Evolutionary conservation across 176 grass and related monocot genomes (phyloP), one percentile per base, ranked within the genome.

Genomic region (Miscanthus lutarioriparius): DNA sequence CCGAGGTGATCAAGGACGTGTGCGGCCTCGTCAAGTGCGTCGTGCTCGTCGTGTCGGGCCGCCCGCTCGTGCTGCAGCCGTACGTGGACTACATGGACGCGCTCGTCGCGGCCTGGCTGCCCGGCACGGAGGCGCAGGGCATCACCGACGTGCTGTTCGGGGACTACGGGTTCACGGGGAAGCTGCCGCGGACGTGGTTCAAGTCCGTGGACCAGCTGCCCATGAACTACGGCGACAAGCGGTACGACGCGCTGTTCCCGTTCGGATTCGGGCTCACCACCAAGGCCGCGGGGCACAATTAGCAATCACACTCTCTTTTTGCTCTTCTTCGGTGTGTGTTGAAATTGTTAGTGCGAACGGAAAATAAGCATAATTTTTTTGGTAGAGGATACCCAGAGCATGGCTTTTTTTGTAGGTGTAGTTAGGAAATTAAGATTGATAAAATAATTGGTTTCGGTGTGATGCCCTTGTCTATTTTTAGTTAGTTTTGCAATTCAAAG

Each of bases 171-270:
- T 97, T 97, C 78, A 82, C 86, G 0, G 92, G 95, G 16, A 97
- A 94, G 74, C 89, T 92, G 65, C 86, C 90, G 0, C n/a, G 92
- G 38, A 97, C 92, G 23, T 97, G 95, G 95, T 94, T 97, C 92
- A 97, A 90, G 77, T 86, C 90, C 0, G 92, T 97, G 11, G 86
- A 92, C 51, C 95, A 97, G 81, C 90, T 97, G 56, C 95, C 95
- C 0, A 92, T 97, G 94, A 97, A 94, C 72, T 67, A 85, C 49
- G 92, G 94, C 5, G 94, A 97, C 71, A 67, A 73, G 82, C 73
- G 81, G 22, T 97, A 97, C 69, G 83, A 92, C 48, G 84, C 92
- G 32, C 74, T 97, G 15, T 97, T 94, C 75, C 90, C 90, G 0
- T 91, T 94, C 49, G 95, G 95, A 5, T 94, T 69, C 75, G 95